Evolutionary conservation across 768 basidiomycete genomes (phyloP).

Genomic region (Daedaleopsis nitida): DNA sequence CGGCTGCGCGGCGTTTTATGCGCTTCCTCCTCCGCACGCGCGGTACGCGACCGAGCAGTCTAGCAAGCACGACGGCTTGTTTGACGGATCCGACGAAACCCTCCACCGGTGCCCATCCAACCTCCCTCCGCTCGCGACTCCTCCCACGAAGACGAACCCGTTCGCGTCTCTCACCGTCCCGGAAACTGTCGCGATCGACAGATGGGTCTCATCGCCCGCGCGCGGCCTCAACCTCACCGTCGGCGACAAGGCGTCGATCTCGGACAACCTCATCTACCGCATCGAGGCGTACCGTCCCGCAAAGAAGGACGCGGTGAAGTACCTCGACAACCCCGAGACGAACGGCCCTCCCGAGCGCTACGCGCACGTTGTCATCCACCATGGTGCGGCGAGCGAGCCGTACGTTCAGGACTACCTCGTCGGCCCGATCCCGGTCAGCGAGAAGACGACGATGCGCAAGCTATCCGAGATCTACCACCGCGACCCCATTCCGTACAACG

Average conservation of each 20-base stretch:
- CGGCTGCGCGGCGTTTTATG: slow-evolving; percentile 18
- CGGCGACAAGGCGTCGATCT: slow-evolving; percentile 30
- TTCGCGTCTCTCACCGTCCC: slow-evolving; percentile 52
- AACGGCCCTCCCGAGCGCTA: slow-evolving; percentile 37
- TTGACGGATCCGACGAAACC: slow-evolving; percentile 5
- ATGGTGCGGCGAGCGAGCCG: slow-evolving; percentile 44
- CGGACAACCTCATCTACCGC: slow-evolving; percentile 53
- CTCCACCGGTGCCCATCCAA: slow-evolving; percentile 39
- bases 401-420: slow-evolving; percentile 57
- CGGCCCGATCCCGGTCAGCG: slow-evolving; percentile 54
- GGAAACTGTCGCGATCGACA: slow-evolving; percentile 45
- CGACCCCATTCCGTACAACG: slow-evolving; percentile 55
- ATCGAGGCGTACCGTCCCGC: slow-evolving; percentile 53
- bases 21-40: slow-evolving; percentile 1
- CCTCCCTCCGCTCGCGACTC: slow-evolving; percentile 35
- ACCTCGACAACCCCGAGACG: slow-evolving; percentile 39
- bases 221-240: slow-evolving; percentile 51
- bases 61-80: not conserved
- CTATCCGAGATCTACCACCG: slow-evolving; percentile 56
- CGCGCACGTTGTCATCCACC: slow-evolving; percentile 54
- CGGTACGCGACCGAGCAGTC: slow-evolving; percentile 1
- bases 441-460: slow-evolving; percentile 40
- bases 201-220: slow-evolving; percentile 47
- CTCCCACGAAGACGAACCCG: slow-evolving; percentile 48
- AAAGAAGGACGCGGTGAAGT: slow-evolving; percentile 49